Base-by-base conservation (phyloP, 768 basidiomycete genomes). In the Suillus subluteus region DNA sequence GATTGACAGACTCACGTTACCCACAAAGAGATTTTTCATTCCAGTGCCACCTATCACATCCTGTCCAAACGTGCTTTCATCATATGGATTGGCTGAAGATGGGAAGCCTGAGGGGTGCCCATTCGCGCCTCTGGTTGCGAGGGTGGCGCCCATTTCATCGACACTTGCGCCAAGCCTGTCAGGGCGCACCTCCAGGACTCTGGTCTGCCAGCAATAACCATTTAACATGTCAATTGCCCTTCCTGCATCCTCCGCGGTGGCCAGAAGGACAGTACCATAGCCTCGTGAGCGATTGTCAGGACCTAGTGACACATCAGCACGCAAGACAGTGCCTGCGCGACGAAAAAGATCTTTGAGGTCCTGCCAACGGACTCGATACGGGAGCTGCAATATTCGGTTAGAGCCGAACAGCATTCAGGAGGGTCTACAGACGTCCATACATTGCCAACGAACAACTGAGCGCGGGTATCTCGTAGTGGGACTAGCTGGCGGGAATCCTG, bases 311-410 rank as follows among this genome's bases (percentile, higher is more conserved):
- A 93, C 87, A 74, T 91, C 87, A 48, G 95, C 90, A 59, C 92
- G 84, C 44, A 94, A 81, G 69, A 96, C 89, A 37, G 93, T 98
- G 50, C 98, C 98, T 7, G 97, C 94, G 70, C 94, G 92, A 44
- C 97, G 88, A 79, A 99, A 98, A 62, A 99, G 87, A 76, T 99
- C 97, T 73, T 99, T 99, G 68, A 99, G 87, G 81, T 99, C 98
- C 81, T 99, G 98, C 98, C 98, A 99, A 64, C 98, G 89, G 46
- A 98, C 96, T 67, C 97, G 86, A 79, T 97, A 99, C 0, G 98
- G 98, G 32, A 99, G 87, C 95, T 96, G 71, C 41, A 63, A 32
- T 62, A 55, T n/a, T 13, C 15, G 35, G 50, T n/a, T 56, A 52
- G 64, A 35, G 38, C 8, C 54, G 38, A 44, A 30, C 21, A 35